Conservation (phyloP, 202 grass and related monocot genomes). For the Musa balbisiana region DNA sequence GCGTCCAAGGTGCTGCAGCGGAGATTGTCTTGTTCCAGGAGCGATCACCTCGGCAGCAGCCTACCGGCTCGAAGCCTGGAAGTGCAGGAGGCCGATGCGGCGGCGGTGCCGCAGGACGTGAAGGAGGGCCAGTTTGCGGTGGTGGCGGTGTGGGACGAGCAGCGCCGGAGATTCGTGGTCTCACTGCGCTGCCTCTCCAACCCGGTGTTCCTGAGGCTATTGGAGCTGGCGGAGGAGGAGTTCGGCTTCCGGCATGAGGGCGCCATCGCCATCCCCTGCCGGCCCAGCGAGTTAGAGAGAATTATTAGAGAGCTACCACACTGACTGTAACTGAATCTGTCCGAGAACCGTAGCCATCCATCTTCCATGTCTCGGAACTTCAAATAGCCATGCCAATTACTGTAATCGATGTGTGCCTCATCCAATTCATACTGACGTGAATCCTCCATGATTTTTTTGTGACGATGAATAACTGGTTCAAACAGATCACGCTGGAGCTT, state of each 20-base stretch:
- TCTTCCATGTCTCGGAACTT: too few species aligned
- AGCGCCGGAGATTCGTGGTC: background rate
- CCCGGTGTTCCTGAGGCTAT: background rate
- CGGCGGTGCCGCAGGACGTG: background rate
- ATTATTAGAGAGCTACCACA: background rate
- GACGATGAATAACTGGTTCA: too few species aligned
- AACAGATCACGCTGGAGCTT: too few species aligned
- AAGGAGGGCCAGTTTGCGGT: slow-evolving; percentile 13
- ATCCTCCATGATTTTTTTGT: too few species aligned
- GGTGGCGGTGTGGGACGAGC: background rate
- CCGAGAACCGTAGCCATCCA: too few species aligned
- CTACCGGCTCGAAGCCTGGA: too few species aligned
- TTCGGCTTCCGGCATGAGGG: slow-evolving; percentile 5
- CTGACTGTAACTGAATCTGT: too few species aligned
- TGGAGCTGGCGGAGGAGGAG: slow-evolving; percentile 1
- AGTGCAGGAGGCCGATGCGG: background rate
- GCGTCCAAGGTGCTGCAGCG: background rate
- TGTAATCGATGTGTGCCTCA: too few species aligned
- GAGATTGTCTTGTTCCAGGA: background rate
- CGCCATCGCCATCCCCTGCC: slow-evolving; percentile 1
- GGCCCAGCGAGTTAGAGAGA: background rate
- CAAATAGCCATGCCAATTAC: too few species aligned
- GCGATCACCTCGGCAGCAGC: too few species aligned
- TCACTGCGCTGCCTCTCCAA: slow-evolving; percentile 1
- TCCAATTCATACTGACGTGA: too few species aligned